phyloP scores from a whole-genome alignment of 2,329 filamentous ascomycete genomes.

The Cryphonectria naterciae region DNA sequence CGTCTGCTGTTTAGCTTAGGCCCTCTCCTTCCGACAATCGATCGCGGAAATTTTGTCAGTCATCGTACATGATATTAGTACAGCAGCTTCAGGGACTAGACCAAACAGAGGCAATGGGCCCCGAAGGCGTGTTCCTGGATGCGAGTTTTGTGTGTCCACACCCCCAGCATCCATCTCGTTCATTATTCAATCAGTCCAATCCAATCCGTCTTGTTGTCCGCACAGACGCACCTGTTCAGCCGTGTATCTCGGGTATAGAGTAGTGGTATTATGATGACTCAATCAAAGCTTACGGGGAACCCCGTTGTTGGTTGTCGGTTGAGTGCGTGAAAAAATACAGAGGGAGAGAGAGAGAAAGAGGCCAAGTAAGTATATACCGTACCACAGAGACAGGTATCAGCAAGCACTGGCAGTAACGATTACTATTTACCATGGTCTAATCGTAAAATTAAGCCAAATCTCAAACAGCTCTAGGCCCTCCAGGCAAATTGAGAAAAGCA shows the following conservation, averaged over 20 bases:
- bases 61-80: background rate
- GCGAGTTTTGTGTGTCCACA: background rate
- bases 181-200: background rate
- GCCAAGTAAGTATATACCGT: background rate
- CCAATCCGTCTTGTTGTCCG: background rate
- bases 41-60: conserved; percentile 1
- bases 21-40: background rate
- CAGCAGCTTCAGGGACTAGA: background rate
- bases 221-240: background rate
- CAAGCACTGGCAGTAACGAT: background rate
- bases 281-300: background rate
- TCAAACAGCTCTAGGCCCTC: background rate
- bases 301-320: background rate
- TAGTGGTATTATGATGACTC: background rate
- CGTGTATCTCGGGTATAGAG: background rate
- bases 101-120: background rate
- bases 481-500: background rate
- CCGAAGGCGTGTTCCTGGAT: background rate
- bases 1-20: background rate
- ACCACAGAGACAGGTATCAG: background rate
- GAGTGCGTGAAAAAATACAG: background rate
- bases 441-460: background rate
- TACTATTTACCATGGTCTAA: background rate
- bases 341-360: no score
- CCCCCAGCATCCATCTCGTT: background rate